These are phyloP conservation scores for Malbranchea cinnamomea DNA, from an alignment of 2,329 filamentous ascomycete genomes.

Conservation along the genomic window DNA sequence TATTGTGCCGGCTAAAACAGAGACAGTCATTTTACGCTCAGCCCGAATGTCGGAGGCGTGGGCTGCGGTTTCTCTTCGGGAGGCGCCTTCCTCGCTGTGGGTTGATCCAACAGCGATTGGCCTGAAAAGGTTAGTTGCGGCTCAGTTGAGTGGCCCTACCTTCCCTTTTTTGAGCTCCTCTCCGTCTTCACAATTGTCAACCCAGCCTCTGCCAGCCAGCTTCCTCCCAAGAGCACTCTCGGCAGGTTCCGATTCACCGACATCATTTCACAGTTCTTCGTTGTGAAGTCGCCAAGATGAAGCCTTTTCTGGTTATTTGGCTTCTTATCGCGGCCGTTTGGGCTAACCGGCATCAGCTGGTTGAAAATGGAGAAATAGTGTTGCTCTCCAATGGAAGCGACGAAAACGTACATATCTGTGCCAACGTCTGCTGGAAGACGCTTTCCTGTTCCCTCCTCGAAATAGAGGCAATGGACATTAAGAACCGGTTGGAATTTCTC, in stretches of 20 bases:
- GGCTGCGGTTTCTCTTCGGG: too few species aligned
- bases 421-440: constrained; percentile 10
- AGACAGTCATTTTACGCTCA: too few species aligned
- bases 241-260: too few species aligned
- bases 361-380: too few species aligned
- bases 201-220: background rate
- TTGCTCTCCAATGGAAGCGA: too few species aligned
- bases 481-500: constrained; percentile 12
- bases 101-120: constrained; percentile 9
- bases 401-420: too few species aligned
- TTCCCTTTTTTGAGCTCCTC: background rate
- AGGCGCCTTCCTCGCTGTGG: background rate
- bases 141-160: background rate
- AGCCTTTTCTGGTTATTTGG: constrained; percentile 4
- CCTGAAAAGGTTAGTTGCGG: constrained; percentile 1
- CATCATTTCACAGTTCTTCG: too few species aligned
- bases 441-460: constrained; percentile 13
- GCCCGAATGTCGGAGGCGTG: too few species aligned
- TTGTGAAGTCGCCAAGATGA: constrained; percentile 6
- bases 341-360: too few species aligned
- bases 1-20: too few species aligned
- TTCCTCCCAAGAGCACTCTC: too few species aligned
- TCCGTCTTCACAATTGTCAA: background rate
- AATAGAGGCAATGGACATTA: constrained; percentile 12
- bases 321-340: constrained; percentile 6